Evolutionary conservation across 2,329 filamentous ascomycete species (phyloP).

Genomic region (Claviceps sorghi): DNA sequence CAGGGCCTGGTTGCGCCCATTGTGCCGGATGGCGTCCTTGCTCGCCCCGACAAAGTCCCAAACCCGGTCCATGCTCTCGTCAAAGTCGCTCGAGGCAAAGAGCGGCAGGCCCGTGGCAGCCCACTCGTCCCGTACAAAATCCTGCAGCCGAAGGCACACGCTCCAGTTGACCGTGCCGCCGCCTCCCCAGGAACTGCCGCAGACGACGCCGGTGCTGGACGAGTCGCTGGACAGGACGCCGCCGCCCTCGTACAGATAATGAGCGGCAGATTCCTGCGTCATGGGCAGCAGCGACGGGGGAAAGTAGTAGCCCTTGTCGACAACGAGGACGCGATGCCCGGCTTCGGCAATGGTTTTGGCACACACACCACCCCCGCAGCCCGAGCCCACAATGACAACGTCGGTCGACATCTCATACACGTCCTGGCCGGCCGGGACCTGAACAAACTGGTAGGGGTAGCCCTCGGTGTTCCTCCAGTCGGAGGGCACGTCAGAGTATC

Average conservation of each 20-base stretch:
- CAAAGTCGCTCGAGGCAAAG: slow-evolving; percentile 60
- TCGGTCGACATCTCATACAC: slow-evolving; percentile 58
- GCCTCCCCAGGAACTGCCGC: slow-evolving; percentile 67
- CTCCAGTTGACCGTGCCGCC: slow-evolving; percentile 85
- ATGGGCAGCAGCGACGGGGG: slow-evolving; percentile 60
- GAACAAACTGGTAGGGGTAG: slow-evolving; percentile 46
- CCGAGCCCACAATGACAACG: slow-evolving; percentile 73
- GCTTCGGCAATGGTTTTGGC: slow-evolving; percentile 71
- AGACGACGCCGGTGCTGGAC: slow-evolving; percentile 43
- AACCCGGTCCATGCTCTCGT: slow-evolving; percentile 65
- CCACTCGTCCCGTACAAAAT: slow-evolving; percentile 70
- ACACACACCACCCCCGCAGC: slow-evolving; percentile 68
- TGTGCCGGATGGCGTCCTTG: slow-evolving; percentile 52
- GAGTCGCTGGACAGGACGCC: slow-evolving; percentile 44
- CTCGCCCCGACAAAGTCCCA: slow-evolving; percentile 66
- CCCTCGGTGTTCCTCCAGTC: slow-evolving; percentile 35
- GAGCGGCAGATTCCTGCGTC: slow-evolving; percentile 42
- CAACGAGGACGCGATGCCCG: slow-evolving; percentile 60
- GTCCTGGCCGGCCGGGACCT: slow-evolving; percentile 28
- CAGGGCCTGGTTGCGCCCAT: slow-evolving; percentile 55
- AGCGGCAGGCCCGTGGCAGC: slow-evolving; percentile 53
- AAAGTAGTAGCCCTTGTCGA: slow-evolving; percentile 72
- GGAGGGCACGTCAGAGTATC: slow-evolving; percentile 40
- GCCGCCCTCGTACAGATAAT: slow-evolving; percentile 55
- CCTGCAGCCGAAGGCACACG: slow-evolving; percentile 50